These are phyloP conservation scores for Xylaria sp. DNA, from an alignment of 2,329 filamentous ascomycete species.

Conservation along the genomic window DNA sequence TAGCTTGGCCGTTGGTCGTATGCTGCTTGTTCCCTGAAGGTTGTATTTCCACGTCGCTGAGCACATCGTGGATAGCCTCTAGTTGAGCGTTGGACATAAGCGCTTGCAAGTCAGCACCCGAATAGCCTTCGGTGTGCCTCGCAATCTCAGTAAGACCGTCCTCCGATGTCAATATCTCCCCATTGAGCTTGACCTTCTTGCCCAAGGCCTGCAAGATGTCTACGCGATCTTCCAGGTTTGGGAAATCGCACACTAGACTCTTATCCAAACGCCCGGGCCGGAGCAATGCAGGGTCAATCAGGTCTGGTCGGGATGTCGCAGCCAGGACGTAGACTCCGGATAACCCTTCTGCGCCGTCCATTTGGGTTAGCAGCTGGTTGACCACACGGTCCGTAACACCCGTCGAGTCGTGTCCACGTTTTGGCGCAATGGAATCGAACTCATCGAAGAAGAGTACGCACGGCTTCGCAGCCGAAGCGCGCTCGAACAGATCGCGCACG, in stretches of 20 bases:
- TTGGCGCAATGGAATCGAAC: conserved; percentile 96
- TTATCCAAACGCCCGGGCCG: conserved; percentile 93
- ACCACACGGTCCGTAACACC: conserved; percentile 99
- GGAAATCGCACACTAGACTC: conserved; percentile 88
- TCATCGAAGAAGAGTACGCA: conserved; percentile 99
- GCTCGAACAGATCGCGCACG: conserved; percentile 91
- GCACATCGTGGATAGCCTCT: conserved; percentile 92
- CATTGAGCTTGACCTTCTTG: conserved; percentile 73
- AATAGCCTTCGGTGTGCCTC: conserved; percentile 81
- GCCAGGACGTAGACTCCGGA: conserved; percentile 96
- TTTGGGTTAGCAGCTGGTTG: conserved; percentile 96
- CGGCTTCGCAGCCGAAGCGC: conserved; percentile 85
- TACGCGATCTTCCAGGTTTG: conserved; percentile 74
- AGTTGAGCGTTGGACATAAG: conserved; percentile 95
- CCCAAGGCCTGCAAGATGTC: conserved; percentile 89
- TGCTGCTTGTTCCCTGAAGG: conserved; percentile 36
- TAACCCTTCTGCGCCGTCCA: conserved; percentile 96
- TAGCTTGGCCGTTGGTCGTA: conserved; percentile 42
- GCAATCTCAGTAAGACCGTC: conserved; percentile 73
- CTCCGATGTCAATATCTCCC: conserved; percentile 61
- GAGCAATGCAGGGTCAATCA: conserved; percentile 92
- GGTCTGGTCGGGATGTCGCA: conserved; percentile 87
- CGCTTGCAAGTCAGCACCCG: conserved; percentile 91
- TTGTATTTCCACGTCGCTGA: conserved; percentile 60
- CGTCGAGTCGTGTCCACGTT: conserved; percentile 93